Percentiles rank a stretch among this genome's conserved stretches.
phyloP scores from a whole-genome alignment of 768 basidiomycete species.

The Rickenella mellea region DNA sequence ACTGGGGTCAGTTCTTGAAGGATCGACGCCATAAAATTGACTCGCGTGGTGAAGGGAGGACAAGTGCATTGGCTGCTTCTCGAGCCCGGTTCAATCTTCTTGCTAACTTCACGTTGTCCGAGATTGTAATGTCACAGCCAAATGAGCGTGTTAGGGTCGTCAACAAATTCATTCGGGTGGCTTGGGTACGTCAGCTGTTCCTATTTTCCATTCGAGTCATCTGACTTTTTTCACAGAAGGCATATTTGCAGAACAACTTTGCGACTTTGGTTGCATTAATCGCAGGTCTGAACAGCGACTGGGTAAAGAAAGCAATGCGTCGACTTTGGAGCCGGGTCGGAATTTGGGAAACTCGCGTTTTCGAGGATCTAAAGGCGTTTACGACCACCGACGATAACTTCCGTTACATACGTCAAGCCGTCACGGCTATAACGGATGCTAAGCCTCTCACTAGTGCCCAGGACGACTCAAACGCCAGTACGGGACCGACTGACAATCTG shows the following conservation, averaged over 20 bases:
- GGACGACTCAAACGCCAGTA: slow-evolving; percentile 38
- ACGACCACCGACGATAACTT: slow-evolving; percentile 60
- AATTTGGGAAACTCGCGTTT: slow-evolving; percentile 62
- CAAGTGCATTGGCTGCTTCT: slow-evolving; percentile 62
- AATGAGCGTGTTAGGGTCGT: slow-evolving; percentile 55
- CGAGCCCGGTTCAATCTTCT: slow-evolving; percentile 80
- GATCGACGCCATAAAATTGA: slow-evolving; percentile 65
- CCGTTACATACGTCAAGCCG: slow-evolving; percentile 58
- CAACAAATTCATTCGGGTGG: slow-evolving; percentile 75
- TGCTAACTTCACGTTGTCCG: slow-evolving; percentile 70
- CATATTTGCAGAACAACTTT: slow-evolving; percentile 69
- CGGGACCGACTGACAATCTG: slow-evolving; percentile 29
- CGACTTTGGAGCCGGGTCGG: slow-evolving; percentile 60
- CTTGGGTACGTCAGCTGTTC: slow-evolving; percentile 50
- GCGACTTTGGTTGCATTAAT: slow-evolving; percentile 74
- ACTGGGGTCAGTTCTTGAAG: slow-evolving; percentile 78
- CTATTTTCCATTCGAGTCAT: slow-evolving; percentile 1
- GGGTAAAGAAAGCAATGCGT: slow-evolving; percentile 58
- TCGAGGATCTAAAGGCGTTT: slow-evolving; percentile 62
- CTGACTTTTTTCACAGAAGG: slow-evolving; percentile 44
- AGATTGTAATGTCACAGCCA: slow-evolving; percentile 69
- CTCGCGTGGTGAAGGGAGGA: slow-evolving; percentile 45
- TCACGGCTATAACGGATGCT: slow-evolving; percentile 55
- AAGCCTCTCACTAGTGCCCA: slow-evolving; percentile 52
- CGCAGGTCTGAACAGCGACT: slow-evolving; percentile 60